Evolutionary conservation across 2,329 filamentous ascomycete species (phyloP), one percentile per base, ranked within the genome.

Genomic region (Diaporthe nobilis): DNA sequence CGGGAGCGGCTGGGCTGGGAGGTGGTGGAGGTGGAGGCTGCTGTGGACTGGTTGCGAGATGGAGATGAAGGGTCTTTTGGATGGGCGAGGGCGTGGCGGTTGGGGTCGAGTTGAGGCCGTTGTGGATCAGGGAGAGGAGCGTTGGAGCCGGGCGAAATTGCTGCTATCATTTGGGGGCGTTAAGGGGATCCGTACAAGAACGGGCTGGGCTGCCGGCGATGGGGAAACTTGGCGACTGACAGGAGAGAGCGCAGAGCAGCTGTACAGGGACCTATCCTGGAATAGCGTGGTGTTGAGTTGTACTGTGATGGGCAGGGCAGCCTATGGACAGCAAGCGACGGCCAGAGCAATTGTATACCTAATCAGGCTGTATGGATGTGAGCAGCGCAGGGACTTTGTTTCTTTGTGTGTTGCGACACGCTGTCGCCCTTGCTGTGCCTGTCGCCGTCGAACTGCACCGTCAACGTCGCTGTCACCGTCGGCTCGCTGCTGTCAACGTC

Each of bases 101-200:
- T 47, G 47, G 67, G 75, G 79, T 80, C 79, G 42, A 78, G 81
- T 74, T 80, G 81, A 79, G 78, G 77, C 75, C 80, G 78, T 77
- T 82, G 77, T 72, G 81, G 74, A 78, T 81, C 80, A 74, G 81
- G 77, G 68, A 82, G 79, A 77, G 80, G 73, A 78, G 81, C 72
- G 79, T 81, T 82, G 80, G 81, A 78, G 79, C 79, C 80, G 73
- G 81, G 78, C 67, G 82, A 80, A 75, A 83, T 79, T 78, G 82
- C 79, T 77, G 81, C 81, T 77, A 82, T 81, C 83, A 85, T 85
- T 78, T 81, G 61, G 61, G 80, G 63, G 28, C 71, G 75, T 74
- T 70, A 60, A 55, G 61, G 28, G 60, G 71, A 49, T 44, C 34
- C 71, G 58, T 57, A 73, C 49, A 73, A n/a, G 47, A 53, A 55